These are phyloP conservation scores for Fusarium sp. DNA, from an alignment of 2,329 filamentous ascomycete species.

Conservation along the genomic window DNA sequence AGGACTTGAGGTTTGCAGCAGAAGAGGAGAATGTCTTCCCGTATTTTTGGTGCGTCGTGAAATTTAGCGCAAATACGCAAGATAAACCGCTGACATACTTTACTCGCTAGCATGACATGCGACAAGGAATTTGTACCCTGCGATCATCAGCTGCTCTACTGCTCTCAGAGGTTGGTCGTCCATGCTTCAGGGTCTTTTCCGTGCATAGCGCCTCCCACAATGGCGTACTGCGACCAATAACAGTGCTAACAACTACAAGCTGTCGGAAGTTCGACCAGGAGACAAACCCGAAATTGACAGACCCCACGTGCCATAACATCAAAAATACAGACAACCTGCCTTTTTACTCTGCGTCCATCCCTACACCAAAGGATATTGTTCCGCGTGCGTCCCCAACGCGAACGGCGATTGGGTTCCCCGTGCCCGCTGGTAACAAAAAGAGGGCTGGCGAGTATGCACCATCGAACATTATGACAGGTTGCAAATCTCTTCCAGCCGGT, in stretches of 20 bases:
- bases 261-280: neutral
- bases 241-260: neutral
- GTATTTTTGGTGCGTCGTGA: neutral
- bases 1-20: neutral
- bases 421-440: no score
- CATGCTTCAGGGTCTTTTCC: no score
- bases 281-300: neutral
- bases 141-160: slow-evolving; percentile 3
- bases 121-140: neutral
- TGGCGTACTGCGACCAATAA: neutral
- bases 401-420: neutral
- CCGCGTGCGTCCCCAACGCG: slow-evolving; percentile 1
- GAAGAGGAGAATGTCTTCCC: slow-evolving; percentile 6
- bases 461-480: no score
- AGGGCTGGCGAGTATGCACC: no score
- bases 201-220: no score
- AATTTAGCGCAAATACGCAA: no score
- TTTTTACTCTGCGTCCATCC: neutral
- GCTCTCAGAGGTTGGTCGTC: neutral
- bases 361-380: neutral
- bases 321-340: neutral
- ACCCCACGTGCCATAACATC: no score
- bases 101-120: neutral
- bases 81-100: neutral
- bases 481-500: no score